A percentile compares a stretch with the other conserved stretches of the same genome.
Evolutionary conservation across 768 basidiomycete genomes (phyloP).

Genomic region (Boletus huronensis): DNA sequence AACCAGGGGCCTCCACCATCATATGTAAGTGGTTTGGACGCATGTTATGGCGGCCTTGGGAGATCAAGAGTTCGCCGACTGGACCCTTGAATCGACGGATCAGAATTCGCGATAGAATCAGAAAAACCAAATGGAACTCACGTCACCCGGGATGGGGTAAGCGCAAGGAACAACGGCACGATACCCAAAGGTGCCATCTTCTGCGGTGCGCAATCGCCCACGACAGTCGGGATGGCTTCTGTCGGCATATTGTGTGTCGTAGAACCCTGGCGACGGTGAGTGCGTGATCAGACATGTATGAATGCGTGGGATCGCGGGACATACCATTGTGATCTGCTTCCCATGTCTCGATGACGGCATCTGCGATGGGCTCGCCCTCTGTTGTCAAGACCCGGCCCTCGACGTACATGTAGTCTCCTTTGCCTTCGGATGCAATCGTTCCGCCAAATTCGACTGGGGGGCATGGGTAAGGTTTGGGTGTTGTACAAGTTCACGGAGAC

Average conservation of each 20-base stretch:
- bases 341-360: slow-evolving; percentile 78
- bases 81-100: slow-evolving; percentile 47
- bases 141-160: slow-evolving; percentile 77
- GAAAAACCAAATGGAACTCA: slow-evolving; percentile 23
- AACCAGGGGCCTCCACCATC: slow-evolving; percentile 67
- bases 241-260: slow-evolving; percentile 51
- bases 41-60: slow-evolving; percentile 65
- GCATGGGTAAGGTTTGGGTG: not conserved
- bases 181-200: slow-evolving; percentile 66
- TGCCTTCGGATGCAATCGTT: slow-evolving; percentile 83
- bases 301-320: slow-evolving; percentile 28
- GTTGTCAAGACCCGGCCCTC: slow-evolving; percentile 62
- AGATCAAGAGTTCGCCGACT: slow-evolving; percentile 57
- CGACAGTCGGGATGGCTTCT: slow-evolving; percentile 67
- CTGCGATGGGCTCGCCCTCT: slow-evolving; percentile 59
- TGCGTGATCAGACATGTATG: slow-evolving; percentile 5
- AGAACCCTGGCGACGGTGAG: slow-evolving; percentile 20
- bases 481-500: slow-evolving; percentile 14
- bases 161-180: slow-evolving; percentile 65
- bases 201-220: slow-evolving; percentile 55
- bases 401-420: slow-evolving; percentile 81
- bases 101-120: slow-evolving; percentile 4
- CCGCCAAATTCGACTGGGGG: slow-evolving; percentile 59
- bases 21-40: slow-evolving; percentile 82
- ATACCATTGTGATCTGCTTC: slow-evolving; percentile 65